Percentiles rank a stretch among this genome's conserved stretches.
Evolutionary conservation across 345 rosid genomes (phyloP).

Genomic region (Eucalyptus cloeziana): DNA sequence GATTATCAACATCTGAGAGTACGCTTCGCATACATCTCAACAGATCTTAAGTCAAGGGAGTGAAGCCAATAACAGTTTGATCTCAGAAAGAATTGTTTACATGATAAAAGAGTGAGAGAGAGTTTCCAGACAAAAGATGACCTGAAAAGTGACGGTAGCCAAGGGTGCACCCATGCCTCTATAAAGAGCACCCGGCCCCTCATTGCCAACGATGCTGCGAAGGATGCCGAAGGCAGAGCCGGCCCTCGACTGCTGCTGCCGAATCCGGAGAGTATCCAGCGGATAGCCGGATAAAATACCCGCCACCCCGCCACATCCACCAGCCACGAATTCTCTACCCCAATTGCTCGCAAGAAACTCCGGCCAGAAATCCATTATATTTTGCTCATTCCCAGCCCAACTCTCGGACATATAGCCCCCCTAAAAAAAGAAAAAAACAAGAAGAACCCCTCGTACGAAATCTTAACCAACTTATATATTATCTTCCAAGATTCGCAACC

Average conservation of each 20-base stretch:
- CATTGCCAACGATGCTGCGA: conserved; percentile 36
- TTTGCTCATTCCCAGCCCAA: background rate
- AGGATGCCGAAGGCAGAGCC: conserved; percentile 62
- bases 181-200: conserved; percentile 71
- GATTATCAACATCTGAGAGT: background rate
- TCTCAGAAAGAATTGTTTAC: background rate
- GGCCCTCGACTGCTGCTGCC: conserved; percentile 53
- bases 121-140: background rate
- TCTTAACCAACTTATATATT: background rate
- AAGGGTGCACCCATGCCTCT: conserved; percentile 94
- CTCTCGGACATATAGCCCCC: background rate
- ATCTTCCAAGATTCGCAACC: background rate
- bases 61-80: background rate
- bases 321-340: conserved; percentile 87
- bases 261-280: conserved; percentile 69
- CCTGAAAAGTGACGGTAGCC: conserved; percentile 96
- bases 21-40: background rate
- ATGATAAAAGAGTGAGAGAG: background rate
- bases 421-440: background rate
- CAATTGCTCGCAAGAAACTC: conserved; percentile 79
- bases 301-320: conserved; percentile 89
- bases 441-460: background rate
- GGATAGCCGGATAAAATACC: conserved; percentile 91
- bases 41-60: background rate
- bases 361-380: conserved; percentile 84